Evolutionary conservation across 148 eudicot genomes (phyloP).

Genomic region (Vaccinium macrocarpon): DNA sequence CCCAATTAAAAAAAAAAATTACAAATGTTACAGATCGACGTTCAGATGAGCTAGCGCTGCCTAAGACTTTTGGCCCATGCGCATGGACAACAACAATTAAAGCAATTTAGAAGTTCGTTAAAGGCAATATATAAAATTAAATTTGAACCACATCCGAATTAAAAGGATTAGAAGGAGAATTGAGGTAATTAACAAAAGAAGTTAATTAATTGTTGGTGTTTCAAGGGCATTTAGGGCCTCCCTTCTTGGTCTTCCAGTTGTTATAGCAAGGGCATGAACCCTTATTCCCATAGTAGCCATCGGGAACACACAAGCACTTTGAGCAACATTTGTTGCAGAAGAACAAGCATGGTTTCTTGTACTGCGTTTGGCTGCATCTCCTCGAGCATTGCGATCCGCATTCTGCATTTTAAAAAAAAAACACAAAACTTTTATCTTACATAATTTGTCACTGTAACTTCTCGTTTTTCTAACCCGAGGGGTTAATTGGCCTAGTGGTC

Average conservation of each 20-base stretch:
- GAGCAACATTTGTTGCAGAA: conserved; percentile 55
- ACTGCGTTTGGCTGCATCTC: conserved; percentile 29
- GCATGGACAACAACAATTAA: neutral
- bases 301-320: conserved; percentile 54
- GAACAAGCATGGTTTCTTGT: conserved; percentile 46
- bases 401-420: conserved; percentile 12
- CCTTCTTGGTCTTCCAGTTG: conserved; percentile 60
- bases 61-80: neutral
- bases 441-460: neutral
- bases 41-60: neutral
- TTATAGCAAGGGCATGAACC: conserved; percentile 56
- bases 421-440: too few relatives aligned
- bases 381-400: conserved; percentile 18
- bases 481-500: too few relatives aligned
- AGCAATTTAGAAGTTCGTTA: neutral
- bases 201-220: neutral
- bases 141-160: neutral
- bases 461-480: too few relatives aligned
- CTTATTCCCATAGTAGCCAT: conserved; percentile 55
- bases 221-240: conserved; percentile 64
- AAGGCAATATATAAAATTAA: neutral
- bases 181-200: neutral
- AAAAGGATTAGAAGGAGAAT: neutral
- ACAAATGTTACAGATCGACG: neutral
- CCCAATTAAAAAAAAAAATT: neutral